Evolutionary conservation across 352 stramenopile species (phyloP).

Genomic region (Chrysophaeum taylorii): DNA sequence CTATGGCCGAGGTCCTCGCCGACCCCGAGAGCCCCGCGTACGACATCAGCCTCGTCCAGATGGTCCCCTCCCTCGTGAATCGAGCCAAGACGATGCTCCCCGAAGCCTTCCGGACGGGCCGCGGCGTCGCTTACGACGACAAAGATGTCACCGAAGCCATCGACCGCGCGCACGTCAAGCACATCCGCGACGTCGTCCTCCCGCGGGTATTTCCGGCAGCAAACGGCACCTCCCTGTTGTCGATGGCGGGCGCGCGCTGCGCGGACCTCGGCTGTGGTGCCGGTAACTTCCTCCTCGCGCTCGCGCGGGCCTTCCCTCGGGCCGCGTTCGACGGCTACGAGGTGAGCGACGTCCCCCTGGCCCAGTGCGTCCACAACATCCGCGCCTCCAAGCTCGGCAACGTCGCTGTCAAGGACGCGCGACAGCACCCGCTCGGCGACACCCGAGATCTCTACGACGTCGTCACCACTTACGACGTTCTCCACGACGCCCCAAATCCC

Average conservation of each 20-base stretch:
- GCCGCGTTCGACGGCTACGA: conserved; percentile 20
- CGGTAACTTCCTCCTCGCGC: conserved; percentile 20
- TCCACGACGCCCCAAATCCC: conserved; percentile 23
- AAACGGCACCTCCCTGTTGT: no score
- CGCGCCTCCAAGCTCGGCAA: neutral
- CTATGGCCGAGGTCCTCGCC: conserved; percentile 20
- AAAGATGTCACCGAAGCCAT: conserved; percentile 19
- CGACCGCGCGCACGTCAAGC: conserved; percentile 15
- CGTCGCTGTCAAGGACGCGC: conserved; percentile 17
- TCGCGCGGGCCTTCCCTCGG: conserved; percentile 19
- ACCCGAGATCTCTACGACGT: conserved; percentile 19
- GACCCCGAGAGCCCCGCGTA: conserved; percentile 15
- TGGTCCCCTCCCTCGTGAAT: conserved; percentile 20
- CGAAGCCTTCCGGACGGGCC: conserved; percentile 19
- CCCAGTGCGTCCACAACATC: conserved; percentile 3
- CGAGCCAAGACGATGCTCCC: conserved; percentile 22
- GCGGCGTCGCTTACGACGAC: conserved; percentile 21
- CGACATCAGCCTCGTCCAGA: conserved; percentile 18
- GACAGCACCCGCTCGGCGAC: conserved; percentile 16
- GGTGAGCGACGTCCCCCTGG: conserved; percentile 13
- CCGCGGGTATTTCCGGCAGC: no score
- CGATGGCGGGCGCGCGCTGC: conserved; percentile 12
- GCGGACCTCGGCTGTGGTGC: conserved; percentile 28
- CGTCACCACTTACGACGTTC: conserved; percentile 22
- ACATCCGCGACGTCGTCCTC: neutral